These are phyloP conservation scores for Lentinula detonsa DNA, from an alignment of 768 basidiomycete species.

Conservation along the genomic window DNA sequence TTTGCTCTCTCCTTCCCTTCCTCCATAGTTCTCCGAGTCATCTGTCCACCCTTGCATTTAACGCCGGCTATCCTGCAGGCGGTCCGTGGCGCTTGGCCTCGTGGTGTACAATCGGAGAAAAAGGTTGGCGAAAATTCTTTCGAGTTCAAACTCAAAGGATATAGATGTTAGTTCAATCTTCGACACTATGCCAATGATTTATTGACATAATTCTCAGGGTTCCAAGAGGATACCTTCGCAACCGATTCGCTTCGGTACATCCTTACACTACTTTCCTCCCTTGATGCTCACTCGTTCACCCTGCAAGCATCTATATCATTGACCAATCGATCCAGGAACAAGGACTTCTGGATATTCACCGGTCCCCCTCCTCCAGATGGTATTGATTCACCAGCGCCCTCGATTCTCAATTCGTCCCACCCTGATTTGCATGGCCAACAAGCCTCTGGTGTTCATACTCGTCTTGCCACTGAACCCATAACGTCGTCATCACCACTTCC, in stretches of 20 bases:
- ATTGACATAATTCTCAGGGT: conserved; percentile 41
- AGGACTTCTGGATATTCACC: conserved; percentile 76
- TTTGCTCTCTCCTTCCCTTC: conserved; percentile 75
- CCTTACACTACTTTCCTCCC: conserved; percentile 55
- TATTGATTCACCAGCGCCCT: conserved; percentile 27
- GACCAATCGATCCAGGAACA: conserved; percentile 63
- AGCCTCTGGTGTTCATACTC: conserved; percentile 24
- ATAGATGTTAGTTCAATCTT: conserved; percentile 51
- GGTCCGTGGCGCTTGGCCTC: conserved; percentile 72
- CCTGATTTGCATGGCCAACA: conserved; percentile 9
- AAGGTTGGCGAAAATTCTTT: conserved; percentile 66
- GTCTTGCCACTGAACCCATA: conserved; percentile 29
- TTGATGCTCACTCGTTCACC: conserved; percentile 63
- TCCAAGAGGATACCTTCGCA: conserved; percentile 71
- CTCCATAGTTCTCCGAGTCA: conserved; percentile 62
- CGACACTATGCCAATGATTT: conserved; percentile 11
- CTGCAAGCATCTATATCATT: conserved; percentile 68
- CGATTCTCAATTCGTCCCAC: conserved; percentile 16
- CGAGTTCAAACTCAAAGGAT: conserved; percentile 80
- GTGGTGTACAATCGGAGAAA: conserved; percentile 74
- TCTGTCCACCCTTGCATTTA: conserved; percentile 67
- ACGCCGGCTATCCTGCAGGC: conserved; percentile 81
- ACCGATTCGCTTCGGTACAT: conserved; percentile 71
- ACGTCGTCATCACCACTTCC: conserved; percentile 2
- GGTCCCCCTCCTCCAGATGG: conserved; percentile 36